phyloP scores from a whole-genome alignment of 306 rosid genomes.

The Crotalaria pallida region DNA sequence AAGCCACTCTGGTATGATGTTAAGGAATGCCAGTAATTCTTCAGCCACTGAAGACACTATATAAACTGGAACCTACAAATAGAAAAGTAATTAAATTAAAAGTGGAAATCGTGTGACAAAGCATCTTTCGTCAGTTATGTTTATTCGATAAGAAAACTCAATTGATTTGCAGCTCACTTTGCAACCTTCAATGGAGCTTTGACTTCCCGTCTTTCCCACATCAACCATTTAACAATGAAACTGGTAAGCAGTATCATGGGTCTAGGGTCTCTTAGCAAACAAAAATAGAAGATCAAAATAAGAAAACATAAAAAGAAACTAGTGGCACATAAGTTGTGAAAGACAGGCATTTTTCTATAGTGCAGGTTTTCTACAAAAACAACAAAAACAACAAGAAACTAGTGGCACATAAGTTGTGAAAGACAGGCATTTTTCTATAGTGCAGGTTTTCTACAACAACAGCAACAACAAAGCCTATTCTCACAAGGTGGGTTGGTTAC shows the following conservation, averaged over 20 bases:
- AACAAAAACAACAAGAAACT: neutral
- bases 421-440: neutral
- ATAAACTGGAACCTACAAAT: slow-evolving; percentile 76
- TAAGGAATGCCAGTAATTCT: slow-evolving; percentile 65
- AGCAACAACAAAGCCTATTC: neutral
- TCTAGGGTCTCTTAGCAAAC: neutral
- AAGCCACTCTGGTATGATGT: slow-evolving; percentile 84
- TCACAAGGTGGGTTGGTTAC: neutral
- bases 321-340: neutral
- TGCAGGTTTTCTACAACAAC: neutral
- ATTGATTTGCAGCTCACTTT: neutral
- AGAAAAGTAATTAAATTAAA: neutral
- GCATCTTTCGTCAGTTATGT: neutral
- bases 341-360: neutral
- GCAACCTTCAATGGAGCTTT: neutral
- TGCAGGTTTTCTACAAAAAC: neutral
- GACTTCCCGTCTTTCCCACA: neutral
- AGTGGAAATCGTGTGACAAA: neutral
- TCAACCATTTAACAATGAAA: neutral
- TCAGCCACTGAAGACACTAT: slow-evolving; percentile 77
- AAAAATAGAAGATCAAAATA: neutral
- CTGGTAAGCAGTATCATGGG: neutral
- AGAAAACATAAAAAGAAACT: neutral
- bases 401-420: neutral
- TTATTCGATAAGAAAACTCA: neutral